Base-by-base conservation (phyloP, 129 eudicot species). In the Artemisia annua region DNA sequence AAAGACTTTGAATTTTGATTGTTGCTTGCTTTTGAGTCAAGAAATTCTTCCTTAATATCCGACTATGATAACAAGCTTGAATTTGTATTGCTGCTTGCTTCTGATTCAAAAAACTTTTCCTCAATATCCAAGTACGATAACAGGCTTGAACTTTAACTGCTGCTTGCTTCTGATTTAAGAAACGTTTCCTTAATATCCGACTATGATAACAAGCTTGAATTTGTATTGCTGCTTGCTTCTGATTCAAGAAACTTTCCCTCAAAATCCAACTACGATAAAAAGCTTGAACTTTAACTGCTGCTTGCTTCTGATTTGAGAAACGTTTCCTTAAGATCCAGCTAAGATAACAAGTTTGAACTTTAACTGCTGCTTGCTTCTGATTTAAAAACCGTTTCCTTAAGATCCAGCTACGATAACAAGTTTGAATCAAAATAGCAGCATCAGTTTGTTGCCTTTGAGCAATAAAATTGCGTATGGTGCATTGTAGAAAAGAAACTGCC, bases 161-260 rank as follows among this genome's bases (percentile, higher is more conserved):
- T 32, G 43, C 43, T 32, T 32, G 43, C 43, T 32, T 32, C 43
- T 32, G 43, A 32, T 32, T 39, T 73, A 81, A 69, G 55, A 92
- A 58, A n/a, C 80, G 65, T 62, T 46, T 89, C 78, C 95, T 80
- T 11, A 56, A 67, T 44, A 83, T 22, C 78, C 84, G 77, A 48
- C 94, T 78, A 15, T 89, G 89, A 75, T 82, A 83, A 71, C 61
- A 73, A 67, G 88, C 81, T 84, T 87, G 92, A 61, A 89, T 84
- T 48, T 5, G 66, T 11, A 14, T 79, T 44, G 97, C 88, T 13
- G 93, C 91, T 77, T 72, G 84, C 70, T 84, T 82, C 79, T 81
- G 92, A 70, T 63, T 32, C 75, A 82, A 67, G 48, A 90, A 63
- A 22, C 81, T 72, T 43, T 48, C 87, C 76, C 92, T 83, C 13